Evolutionary conservation across 805 yeast genomes (phyloP), one percentile per base, ranked within the genome.

Genomic region (Ogataea methanolica): DNA sequence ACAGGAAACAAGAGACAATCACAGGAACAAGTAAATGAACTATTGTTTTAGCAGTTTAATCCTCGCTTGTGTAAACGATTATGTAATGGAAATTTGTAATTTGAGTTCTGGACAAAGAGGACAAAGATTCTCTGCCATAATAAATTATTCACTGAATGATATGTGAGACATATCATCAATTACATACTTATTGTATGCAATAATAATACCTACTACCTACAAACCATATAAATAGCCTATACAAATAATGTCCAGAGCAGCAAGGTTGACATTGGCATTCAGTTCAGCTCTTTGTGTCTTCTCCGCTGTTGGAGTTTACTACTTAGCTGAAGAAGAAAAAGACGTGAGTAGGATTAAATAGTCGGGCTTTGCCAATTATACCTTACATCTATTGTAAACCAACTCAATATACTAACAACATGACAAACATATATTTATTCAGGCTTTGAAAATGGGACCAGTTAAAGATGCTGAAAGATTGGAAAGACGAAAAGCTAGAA

Each of bases 361-460:
- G 31, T 26, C 31, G 11, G 31, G 31, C 11, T 11, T 26, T 26
- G 7, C 2, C 12, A 11, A 16, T 12, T 15, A 33, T 5, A 36
- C 21, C 16, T 23, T 23, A 7, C 17, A 33, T 6, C 7, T 17
- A 29, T n/a, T 16, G n/a, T 21, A 14, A 22, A 26, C 31, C 8
- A 26, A 26, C 11, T 9, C 31, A 26, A 11, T 7, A 15, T 19
- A 26, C 36, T 45, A 48, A 48, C 45, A 42, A 42, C 41, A 17
- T 19, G 6, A 2, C 4, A 15, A 6, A 15, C 23, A 11, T 34
- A 36, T 40, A 39, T 43, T 42, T 19, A 4, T 33, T 14, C n/a
- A 74, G 79, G 83, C 85, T 2, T 70, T 88, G 41, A 83, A 85
- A 58, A 87, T 79, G 57, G 96, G 96, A 1, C 96, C 96, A 5